These are phyloP conservation scores for Pogostemon cablin DNA, from an alignment of 257 asterid genomes.

Conservation along the genomic window DNA sequence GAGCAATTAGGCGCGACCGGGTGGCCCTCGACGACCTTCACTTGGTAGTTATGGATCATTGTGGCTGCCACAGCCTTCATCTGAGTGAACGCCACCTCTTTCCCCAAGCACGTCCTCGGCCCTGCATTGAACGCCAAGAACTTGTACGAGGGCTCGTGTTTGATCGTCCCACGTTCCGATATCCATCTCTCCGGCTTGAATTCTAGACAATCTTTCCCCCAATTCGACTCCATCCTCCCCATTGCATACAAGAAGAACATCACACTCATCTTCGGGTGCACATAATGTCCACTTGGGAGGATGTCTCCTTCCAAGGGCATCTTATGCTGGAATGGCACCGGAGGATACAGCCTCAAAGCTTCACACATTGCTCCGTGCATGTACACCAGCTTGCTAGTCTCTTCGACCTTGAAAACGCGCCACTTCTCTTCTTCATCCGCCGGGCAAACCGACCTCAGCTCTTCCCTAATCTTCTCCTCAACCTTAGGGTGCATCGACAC, in stretches of 20 bases:
- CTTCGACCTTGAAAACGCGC: conserved; percentile 43
- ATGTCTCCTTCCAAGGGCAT: conserved; percentile 43
- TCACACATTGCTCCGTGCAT: conserved; percentile 67
- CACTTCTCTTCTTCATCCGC: conserved; percentile 26
- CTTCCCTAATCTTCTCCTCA: conserved; percentile 53
- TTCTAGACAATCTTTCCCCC: conserved; percentile 66
- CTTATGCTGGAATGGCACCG: conserved; percentile 73
- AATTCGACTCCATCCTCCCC: conserved; percentile 66
- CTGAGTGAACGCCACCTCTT: conserved; percentile 63
- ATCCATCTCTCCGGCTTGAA: conserved; percentile 82
- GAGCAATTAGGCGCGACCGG: conserved; percentile 54
- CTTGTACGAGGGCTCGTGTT: conserved; percentile 73
- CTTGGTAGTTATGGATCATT: conserved; percentile 48
- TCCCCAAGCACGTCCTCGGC: conserved; percentile 74
- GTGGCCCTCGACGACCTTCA: conserved; percentile 50
- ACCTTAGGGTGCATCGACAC: conserved; percentile 53
- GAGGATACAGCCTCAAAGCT: conserved; percentile 64
- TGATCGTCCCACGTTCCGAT: conserved; percentile 56
- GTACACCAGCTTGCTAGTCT: conserved; percentile 48
- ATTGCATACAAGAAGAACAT: conserved; percentile 58
- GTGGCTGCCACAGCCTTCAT: conserved; percentile 62
- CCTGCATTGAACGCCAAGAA: conserved; percentile 78
- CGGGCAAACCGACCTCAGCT: conserved; percentile 35
- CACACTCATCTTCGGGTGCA: conserved; percentile 54
- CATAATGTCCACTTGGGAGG: conserved; percentile 64